A percentile compares a stretch with the other conserved stretches of the same genome.
Conservation (phyloP, 1,139 yeast species). For the Scheffersomyces parashehatae region DNA sequence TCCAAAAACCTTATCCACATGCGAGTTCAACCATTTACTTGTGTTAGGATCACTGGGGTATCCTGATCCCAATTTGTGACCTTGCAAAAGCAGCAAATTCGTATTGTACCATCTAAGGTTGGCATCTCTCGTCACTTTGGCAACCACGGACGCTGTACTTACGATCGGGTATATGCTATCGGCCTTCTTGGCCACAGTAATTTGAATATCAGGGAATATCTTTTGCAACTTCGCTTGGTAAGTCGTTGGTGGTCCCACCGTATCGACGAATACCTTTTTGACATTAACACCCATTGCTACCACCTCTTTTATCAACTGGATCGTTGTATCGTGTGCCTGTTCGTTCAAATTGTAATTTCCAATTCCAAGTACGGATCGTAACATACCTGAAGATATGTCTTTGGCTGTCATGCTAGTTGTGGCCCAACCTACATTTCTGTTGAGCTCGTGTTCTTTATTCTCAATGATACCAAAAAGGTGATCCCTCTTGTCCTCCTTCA, state of each 20-base stretch:
- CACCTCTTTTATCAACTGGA: conserved; percentile 64
- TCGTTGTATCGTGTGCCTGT: conserved; percentile 96
- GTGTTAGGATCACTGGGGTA: conserved; percentile 95
- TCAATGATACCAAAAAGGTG: conserved; percentile 62
- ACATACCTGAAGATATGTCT: conserved; percentile 89
- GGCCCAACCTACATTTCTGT: conserved; percentile 78
- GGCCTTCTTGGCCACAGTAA: conserved; percentile 94
- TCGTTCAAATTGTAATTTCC: conserved; percentile 80
- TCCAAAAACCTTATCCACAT: conserved; percentile 77
- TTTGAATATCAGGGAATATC: conserved; percentile 67
- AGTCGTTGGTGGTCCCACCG: conserved; percentile 91
- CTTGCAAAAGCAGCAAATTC: conserved; percentile 20
- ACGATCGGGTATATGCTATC: conserved; percentile 94
- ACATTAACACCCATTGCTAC: conserved; percentile 62
- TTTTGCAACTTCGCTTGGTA: conserved; percentile 75
- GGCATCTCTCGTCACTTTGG: conserved; percentile 91
- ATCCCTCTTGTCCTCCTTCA: conserved; percentile 72
- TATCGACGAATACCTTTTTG: conserved; percentile 79
- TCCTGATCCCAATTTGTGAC: conserved; percentile 73
- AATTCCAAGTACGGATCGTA: conserved; percentile 53
- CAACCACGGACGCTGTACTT: conserved; percentile 95
- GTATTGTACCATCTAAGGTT: conserved; percentile 46
- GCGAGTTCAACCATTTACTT: conserved; percentile 61
- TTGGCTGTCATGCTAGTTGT: conserved; percentile 82
- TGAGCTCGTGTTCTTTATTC: conserved; percentile 42